Percentiles rank a stretch among this genome's conserved stretches.
Conservation (phyloP, 257 asterid species). For the Lavandula angustifolia region DNA sequence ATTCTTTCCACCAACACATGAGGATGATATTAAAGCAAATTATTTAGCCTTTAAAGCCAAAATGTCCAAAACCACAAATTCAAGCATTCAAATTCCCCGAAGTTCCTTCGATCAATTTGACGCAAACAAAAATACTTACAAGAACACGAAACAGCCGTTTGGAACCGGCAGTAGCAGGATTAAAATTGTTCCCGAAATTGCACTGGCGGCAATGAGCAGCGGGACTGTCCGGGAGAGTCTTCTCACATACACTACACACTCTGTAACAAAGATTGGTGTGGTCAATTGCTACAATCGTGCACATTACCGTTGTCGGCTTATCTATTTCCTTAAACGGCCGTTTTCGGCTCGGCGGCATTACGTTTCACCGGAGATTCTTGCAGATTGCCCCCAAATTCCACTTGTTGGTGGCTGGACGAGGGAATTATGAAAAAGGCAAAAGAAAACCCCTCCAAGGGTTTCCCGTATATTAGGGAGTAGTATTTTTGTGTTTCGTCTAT, state of each 20-base stretch:
- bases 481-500: too few relatives aligned
- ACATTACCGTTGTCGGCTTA: conserved; percentile 43
- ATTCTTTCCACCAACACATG: too few relatives aligned
- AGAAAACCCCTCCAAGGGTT: too few relatives aligned
- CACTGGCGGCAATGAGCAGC: conserved; percentile 51
- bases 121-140: conserved; percentile 46
- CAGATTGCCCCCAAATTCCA: too few relatives aligned
- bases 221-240: conserved; percentile 51
- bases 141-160: conserved; percentile 77
- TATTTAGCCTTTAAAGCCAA: background rate
- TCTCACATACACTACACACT: conserved; percentile 75
- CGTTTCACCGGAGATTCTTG: conserved; percentile 20
- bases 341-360: conserved; percentile 36
- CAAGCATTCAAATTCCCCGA: conserved; percentile 9
- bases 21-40: too few relatives aligned
- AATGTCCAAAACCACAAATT: background rate
- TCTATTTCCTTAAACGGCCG: conserved; percentile 47
- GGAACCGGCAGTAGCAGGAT: conserved; percentile 50
- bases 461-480: too few relatives aligned
- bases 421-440: too few relatives aligned
- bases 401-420: too few relatives aligned
- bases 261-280: conserved; percentile 55
- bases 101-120: background rate
- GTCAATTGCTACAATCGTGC: conserved; percentile 72
- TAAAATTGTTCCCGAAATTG: conserved; percentile 40